A percentile compares a stretch with the other conserved stretches of the same genome.
Evolutionary conservation across 176 grass and related monocot species (phyloP).

Genomic region (Oryza glaberrima): DNA sequence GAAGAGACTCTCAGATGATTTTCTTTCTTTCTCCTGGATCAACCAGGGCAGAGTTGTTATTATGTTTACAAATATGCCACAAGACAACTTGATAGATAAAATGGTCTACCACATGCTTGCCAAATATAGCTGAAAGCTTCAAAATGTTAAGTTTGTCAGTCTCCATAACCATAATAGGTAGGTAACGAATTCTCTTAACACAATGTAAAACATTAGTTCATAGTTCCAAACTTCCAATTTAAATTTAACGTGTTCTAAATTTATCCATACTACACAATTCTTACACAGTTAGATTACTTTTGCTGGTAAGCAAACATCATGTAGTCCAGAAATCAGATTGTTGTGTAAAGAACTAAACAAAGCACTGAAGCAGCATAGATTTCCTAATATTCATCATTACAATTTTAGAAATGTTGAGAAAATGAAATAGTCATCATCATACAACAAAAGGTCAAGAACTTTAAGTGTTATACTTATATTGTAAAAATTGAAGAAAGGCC

Average conservation of each 20-base stretch:
- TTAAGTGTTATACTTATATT: neutral
- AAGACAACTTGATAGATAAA: neutral
- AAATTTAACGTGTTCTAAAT: conserved; percentile 13
- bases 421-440: neutral
- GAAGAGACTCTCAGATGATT: conserved; percentile 64
- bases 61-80: neutral
- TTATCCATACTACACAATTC: conserved; percentile 14
- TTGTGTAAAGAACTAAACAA: neutral
- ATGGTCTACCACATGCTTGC: conserved; percentile 5
- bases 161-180: neutral
- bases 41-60: conserved; percentile 1
- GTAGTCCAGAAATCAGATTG: conserved; percentile 12
- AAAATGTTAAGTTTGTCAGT: neutral
- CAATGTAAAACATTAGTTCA: neutral
- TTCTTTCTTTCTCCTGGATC: conserved; percentile 76
- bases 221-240: neutral
- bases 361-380: neutral
- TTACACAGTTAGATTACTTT: neutral
- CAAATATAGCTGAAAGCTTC: conserved; percentile 15
- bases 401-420: neutral
- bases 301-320: neutral
- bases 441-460: neutral
- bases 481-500: neutral
- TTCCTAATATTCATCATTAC: neutral
- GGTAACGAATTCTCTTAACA: conserved; percentile 4